Evolutionary conservation across 192 early-diverging fungal species (phyloP).

Genomic region (Funneliformis geosporum): DNA sequence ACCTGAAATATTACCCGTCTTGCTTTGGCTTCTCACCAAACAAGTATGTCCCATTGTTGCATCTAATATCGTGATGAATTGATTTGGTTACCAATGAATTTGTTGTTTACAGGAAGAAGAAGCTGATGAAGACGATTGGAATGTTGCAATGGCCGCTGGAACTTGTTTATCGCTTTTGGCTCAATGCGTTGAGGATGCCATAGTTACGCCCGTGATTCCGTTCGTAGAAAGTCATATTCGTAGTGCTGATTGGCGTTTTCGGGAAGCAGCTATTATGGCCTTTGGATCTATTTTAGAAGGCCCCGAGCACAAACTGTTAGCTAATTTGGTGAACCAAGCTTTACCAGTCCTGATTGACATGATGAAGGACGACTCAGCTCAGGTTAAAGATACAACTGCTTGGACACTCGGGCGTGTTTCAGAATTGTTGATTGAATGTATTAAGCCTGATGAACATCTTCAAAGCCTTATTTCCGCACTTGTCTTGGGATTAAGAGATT

Average conservation of each 20-base stretch:
- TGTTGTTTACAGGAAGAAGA: constrained; percentile 77
- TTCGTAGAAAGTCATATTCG: constrained; percentile 89
- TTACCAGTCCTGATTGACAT: constrained; percentile 86
- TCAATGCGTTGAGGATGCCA: constrained; percentile 74
- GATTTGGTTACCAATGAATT: neutral
- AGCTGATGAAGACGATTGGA: constrained; percentile 99
- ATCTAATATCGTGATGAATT: neutral
- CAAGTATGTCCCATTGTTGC: constrained; percentile 47
- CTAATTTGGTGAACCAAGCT: constrained; percentile 77
- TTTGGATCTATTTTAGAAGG: constrained; percentile 99
- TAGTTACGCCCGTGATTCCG: constrained; percentile 83
- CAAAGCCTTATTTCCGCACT: constrained; percentile 74
- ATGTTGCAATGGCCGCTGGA: constrained; percentile 94
- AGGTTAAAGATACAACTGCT: constrained; percentile 96
- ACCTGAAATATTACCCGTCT: constrained; percentile 79
- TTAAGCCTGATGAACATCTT: constrained; percentile 73
- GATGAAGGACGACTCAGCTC: constrained; percentile 82
- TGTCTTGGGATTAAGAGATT: constrained; percentile 82
- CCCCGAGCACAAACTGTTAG: constrained; percentile 64
- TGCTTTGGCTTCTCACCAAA: constrained; percentile 90
- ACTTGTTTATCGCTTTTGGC: constrained; percentile 92
- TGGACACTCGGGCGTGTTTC: constrained; percentile 98
- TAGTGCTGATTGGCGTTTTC: constrained; percentile 86
- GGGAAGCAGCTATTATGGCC: constrained; percentile 97
- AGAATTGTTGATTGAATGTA: constrained; percentile 73